Conservation (phyloP, 495 filamentous ascomycete species). For the Penicillium malachiteum region DNA sequence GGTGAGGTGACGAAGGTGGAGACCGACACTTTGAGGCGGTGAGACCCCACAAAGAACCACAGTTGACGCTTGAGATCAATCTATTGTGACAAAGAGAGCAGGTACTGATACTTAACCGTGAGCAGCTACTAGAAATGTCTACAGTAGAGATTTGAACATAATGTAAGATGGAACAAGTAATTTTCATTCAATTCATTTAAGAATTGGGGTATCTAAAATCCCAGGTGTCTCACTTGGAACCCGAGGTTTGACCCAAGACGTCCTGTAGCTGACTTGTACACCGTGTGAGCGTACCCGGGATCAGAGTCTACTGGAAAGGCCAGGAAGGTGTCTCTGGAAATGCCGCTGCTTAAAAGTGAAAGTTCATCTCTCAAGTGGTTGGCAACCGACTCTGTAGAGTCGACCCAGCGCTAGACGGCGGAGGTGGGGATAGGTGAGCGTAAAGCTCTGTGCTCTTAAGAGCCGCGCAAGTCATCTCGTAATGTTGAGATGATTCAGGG, state of each 20-base stretch:
- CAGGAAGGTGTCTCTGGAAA: neutral
- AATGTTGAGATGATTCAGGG: neutral
- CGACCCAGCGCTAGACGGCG: neutral
- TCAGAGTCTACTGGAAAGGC: neutral
- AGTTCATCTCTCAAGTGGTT: neutral
- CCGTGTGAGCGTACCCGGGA: neutral
- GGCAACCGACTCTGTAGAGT: neutral
- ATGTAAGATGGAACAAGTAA: neutral
- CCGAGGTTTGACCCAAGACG: neutral
- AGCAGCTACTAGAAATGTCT: too few relatives aligned
- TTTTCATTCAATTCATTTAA: constrained; percentile 10
- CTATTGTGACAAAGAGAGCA: too few relatives aligned
- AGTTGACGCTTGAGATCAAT: neutral
- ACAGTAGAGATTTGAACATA: too few relatives aligned
- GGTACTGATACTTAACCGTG: too few relatives aligned
- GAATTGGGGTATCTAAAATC: constrained; percentile 17
- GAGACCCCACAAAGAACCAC: constrained; percentile 6
- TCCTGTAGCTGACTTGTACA: neutral
- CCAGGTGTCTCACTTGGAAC: neutral
- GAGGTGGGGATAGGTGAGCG: neutral
- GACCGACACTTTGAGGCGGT: constrained; percentile 6
- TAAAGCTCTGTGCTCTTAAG: constrained; percentile 13
- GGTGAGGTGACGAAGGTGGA: constrained; percentile 10
- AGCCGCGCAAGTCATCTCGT: constrained; percentile 3
- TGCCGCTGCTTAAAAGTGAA: neutral